Base-by-base conservation (phyloP, 352 stramenopile species). In the Phytophthora uliginosa region DNA sequence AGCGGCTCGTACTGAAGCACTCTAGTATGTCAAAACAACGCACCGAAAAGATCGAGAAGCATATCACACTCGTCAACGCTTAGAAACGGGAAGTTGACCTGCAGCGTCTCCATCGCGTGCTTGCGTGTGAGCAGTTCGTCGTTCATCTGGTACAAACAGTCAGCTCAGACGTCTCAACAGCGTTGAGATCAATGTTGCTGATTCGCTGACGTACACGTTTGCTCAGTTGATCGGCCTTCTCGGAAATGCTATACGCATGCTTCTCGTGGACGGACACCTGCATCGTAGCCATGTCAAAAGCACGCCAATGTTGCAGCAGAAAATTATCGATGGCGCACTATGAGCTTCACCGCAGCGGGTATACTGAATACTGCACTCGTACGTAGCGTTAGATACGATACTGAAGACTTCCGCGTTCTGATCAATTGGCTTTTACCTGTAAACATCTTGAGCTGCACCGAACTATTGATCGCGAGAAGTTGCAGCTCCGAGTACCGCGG, bases 11-110 rank as follows among this genome's bases (percentile, higher is more conserved):
- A n/a, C 8, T 50, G 15, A 50, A 50, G 40, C 17, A 15, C 40
- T 50, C 18, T 7, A 5, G 38, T n/a, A 45, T 45, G 8, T 45
- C 38, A 45, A 17, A 8, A 50, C 36, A 18, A 67, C 74, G n/a
- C 45, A 91, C 86, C 86, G 48, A 92, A 94, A 28, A 92, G 59
- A 54, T 93, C 86, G n/a, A 94, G 73, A 10, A 94, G 75, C 86
- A 94, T 94, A 24, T 94, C 86, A 40, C 82, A 92, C 40, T 94
- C 86, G 58, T 90, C 86, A 4, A 57, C 50, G 38, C 63, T 85
- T 20, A 94, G 69, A 48, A 92, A 91, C 17, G 75, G 73, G 51
- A 94, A 88, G 70, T 90, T 94, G 15, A 63, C 59, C 28, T 65
- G 72, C 6, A 94, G 62, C 12, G 75, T 77, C 1, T 59, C 31